Conservation (phyloP, 1,139 yeast genomes). For the Zygosaccharomyces sapae region DNA sequence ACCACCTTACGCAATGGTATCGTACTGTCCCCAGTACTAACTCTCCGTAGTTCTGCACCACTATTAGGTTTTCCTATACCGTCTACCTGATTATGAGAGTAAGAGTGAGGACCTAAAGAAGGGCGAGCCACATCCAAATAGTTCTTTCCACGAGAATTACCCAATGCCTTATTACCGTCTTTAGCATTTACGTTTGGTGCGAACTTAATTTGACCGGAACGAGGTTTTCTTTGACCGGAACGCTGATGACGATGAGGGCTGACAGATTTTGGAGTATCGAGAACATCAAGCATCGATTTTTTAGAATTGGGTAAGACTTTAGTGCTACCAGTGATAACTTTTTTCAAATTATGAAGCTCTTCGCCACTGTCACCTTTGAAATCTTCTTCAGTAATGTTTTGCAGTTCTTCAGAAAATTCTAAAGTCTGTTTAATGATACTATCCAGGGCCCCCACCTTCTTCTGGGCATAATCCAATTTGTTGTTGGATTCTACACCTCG, state of each 20-base stretch:
- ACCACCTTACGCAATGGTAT: conserved; percentile 10
- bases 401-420: conserved; percentile 26
- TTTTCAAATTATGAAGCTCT: conserved; percentile 23
- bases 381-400: conserved; percentile 18
- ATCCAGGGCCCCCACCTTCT: conserved; percentile 18
- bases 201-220: conserved; percentile 21
- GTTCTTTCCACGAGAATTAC: conserved; percentile 8
- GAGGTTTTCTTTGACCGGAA: conserved; percentile 8
- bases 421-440: conserved; percentile 27
- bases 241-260: neutral
- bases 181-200: conserved; percentile 20
- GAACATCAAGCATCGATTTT: conserved; percentile 26
- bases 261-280: conserved; percentile 8
- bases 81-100: conserved; percentile 1
- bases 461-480: conserved; percentile 8
- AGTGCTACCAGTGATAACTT: conserved; percentile 30
- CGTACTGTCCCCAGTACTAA: conserved; percentile 6
- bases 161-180: conserved; percentile 20
- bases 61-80: neutral
- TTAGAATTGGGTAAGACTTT: conserved; percentile 10
- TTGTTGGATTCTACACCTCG: conserved; percentile 10
- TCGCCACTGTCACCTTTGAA: conserved; percentile 12
- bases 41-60: conserved; percentile 1
- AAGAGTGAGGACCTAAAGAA: conserved; percentile 1
- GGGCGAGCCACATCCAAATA: conserved; percentile 2